Evolutionary conservation across 306 rosid genomes (phyloP).

Genomic region (Prinsepia uniflora): DNA sequence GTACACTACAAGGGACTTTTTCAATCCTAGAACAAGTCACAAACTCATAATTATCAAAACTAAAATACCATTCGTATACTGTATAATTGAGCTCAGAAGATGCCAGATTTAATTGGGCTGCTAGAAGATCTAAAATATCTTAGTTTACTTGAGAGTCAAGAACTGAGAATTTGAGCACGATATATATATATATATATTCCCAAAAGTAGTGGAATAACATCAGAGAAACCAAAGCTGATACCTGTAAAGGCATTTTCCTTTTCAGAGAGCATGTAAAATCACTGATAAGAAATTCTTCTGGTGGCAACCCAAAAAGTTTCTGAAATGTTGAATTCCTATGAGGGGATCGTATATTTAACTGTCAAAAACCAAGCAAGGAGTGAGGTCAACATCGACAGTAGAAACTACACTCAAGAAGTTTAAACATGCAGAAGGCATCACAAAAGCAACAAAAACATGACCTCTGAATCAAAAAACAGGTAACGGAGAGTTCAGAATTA

Average conservation of each 20-base stretch:
- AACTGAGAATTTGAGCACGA: not conserved
- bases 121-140: not conserved
- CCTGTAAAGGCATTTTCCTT: conserved; percentile 82
- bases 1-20: not conserved
- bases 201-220: conserved; percentile 5
- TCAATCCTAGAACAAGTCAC: not conserved
- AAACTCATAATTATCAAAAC: not conserved
- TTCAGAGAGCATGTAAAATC: conserved; percentile 72
- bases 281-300: conserved; percentile 84
- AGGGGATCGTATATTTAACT: conserved; percentile 80
- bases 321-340: conserved; percentile 84
- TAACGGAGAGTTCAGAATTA: not conserved
- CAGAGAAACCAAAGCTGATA: conserved; percentile 21
- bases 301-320: conserved; percentile 74
- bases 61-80: not conserved
- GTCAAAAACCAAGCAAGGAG: conserved; percentile 21
- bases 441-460: not conserved
- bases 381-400: conserved; percentile 20
- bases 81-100: not conserved
- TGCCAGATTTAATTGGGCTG: not conserved
- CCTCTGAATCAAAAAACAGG: not conserved
- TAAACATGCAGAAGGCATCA: not conserved
- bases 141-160: not conserved
- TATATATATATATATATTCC: not conserved
- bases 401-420: not conserved